Percentiles rank a stretch among this genome's conserved stretches.
These are phyloP conservation scores for Lineolata rhizophorae DNA, from an alignment of 495 filamentous ascomycete genomes.

Conservation along the genomic window DNA sequence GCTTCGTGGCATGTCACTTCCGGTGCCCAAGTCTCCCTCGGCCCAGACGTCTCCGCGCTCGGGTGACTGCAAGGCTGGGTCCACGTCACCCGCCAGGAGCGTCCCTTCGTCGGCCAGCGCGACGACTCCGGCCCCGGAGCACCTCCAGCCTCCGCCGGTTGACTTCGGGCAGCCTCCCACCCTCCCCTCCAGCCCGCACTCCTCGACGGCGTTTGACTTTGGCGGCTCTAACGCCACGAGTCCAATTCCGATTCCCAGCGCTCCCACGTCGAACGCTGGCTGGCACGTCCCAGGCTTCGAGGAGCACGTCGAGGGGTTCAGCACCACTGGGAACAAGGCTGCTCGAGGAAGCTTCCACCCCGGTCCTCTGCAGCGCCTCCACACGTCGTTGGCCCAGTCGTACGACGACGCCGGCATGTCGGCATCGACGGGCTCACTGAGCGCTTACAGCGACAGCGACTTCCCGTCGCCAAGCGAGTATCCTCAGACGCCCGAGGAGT, in stretches of 20 bases:
- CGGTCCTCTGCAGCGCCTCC: constrained; percentile 19
- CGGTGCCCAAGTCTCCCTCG: constrained; percentile 42
- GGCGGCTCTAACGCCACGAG: constrained; percentile 9
- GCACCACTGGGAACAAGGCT: constrained; percentile 11
- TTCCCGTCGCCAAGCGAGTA: constrained; percentile 23
- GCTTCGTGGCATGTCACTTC: constrained; percentile 68
- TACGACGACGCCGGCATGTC: constrained; percentile 20
- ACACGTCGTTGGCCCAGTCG: constrained; percentile 17
- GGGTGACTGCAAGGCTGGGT: too few relatives aligned
- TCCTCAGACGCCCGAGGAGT: constrained; percentile 16
- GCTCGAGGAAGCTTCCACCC: constrained; percentile 8
- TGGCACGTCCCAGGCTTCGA: constrained; percentile 15
- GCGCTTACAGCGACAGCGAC: constrained; percentile 23
- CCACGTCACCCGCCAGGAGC: too few relatives aligned
- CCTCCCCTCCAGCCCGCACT: constrained; percentile 7
- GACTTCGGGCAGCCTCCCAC: constrained; percentile 1
- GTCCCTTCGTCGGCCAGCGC: too few relatives aligned
- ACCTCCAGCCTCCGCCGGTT: neutral
- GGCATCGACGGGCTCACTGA: constrained; percentile 21
- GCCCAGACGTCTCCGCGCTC: constrained; percentile 6
- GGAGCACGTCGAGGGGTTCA: constrained; percentile 13
- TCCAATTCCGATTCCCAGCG: constrained; percentile 16
- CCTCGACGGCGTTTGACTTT: constrained; percentile 9
- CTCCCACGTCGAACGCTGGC: constrained; percentile 9
- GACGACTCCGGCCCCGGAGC: constrained; percentile 1